These are phyloP conservation scores for Phytophthora ohioensis DNA, from an alignment of 352 stramenopile species.

Conservation along the genomic window DNA sequence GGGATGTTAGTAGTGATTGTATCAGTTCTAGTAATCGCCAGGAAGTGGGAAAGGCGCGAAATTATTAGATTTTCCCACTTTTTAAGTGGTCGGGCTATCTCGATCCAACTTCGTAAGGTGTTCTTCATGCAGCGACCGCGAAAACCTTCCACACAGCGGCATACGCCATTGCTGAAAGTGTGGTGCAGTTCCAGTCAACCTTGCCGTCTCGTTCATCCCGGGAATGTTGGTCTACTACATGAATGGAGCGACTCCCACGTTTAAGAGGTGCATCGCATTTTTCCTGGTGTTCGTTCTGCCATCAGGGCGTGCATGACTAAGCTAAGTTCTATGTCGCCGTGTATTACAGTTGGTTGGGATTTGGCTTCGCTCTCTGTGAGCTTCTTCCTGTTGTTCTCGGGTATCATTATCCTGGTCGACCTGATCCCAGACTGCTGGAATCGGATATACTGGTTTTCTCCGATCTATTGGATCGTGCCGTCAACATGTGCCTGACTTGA, in stretches of 20 bases:
- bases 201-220: conserved; percentile 63
- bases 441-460: conserved; percentile 83
- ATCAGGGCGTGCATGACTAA: conserved; percentile 76
- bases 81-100: conserved; percentile 45
- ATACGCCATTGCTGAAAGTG: conserved; percentile 76
- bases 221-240: conserved; percentile 91
- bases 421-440: conserved; percentile 77
- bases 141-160: conserved; percentile 91
- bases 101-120: conserved; percentile 78
- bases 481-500: conserved; percentile 39
- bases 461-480: conserved; percentile 59
- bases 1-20: too few relatives aligned
- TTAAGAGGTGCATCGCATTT: conserved; percentile 80
- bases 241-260: conserved; percentile 72
- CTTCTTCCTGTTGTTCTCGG: conserved; percentile 78
- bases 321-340: conserved; percentile 59
- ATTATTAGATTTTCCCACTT: too few relatives aligned
- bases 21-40: too few relatives aligned
- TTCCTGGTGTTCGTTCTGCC: conserved; percentile 76
- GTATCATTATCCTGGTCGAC: conserved; percentile 73
- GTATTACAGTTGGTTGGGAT: conserved; percentile 56
- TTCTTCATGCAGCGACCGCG: conserved; percentile 91
- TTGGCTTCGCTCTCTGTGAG: conserved; percentile 57
- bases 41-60: too few relatives aligned
- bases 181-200: conserved; percentile 70